Percentiles rank a stretch among this genome's conserved stretches.
Conservation (phyloP, 345 rosid genomes). For the Draba incana region DNA sequence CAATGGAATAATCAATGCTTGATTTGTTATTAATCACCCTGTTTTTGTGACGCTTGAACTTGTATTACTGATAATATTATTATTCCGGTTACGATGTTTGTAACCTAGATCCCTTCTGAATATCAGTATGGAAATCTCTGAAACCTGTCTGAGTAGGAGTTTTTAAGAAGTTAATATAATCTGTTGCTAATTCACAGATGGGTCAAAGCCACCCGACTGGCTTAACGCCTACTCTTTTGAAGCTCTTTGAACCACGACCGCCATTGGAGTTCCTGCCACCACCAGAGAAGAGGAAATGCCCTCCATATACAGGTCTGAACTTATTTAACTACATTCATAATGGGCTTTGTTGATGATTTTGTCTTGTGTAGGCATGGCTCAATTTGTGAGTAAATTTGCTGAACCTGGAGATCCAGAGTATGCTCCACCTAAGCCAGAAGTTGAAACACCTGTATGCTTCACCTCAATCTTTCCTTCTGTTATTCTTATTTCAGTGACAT, state of each 20-base stretch:
- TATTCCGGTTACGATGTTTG: neutral
- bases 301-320: constrained; percentile 61
- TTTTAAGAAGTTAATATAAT: constrained; percentile 7
- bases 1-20: constrained; percentile 5
- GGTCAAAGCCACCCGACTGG: constrained; percentile 99
- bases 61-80: neutral
- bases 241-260: constrained; percentile 90
- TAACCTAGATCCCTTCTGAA: constrained; percentile 20
- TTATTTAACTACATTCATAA: no score
- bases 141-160: neutral
- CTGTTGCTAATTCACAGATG: constrained; percentile 61
- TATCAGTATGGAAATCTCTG: neutral
- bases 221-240: constrained; percentile 79
- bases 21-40: neutral
- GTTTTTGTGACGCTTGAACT: neutral
- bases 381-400: constrained; percentile 77
- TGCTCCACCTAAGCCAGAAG: constrained; percentile 77
- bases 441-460: constrained; percentile 79
- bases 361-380: constrained; percentile 73
- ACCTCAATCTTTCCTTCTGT: neutral
- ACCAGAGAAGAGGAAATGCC: constrained; percentile 91
- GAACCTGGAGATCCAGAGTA: constrained; percentile 89
- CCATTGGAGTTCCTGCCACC: constrained; percentile 88
- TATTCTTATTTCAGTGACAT: neutral
- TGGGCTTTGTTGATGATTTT: no score